phyloP scores from a whole-genome alignment of 108 stramenopile species.

The Cyclotella baltica region DNA sequence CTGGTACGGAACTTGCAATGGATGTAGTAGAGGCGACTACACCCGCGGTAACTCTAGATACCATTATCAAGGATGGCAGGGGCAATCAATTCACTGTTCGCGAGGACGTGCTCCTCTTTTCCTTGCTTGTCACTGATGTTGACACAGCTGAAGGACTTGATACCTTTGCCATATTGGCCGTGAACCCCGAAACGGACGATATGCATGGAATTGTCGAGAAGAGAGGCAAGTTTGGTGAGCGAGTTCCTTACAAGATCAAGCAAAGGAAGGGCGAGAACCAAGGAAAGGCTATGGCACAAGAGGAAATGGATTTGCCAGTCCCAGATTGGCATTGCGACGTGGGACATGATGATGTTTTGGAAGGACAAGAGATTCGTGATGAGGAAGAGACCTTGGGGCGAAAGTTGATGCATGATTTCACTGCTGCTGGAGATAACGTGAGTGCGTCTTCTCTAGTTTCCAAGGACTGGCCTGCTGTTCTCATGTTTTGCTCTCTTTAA shows the following conservation, averaged over 20 bases:
- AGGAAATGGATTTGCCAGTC: background rate
- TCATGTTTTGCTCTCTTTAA: background rate
- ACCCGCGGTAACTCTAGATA: background rate
- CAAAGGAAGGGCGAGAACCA: constrained; percentile 2
- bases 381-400: background rate
- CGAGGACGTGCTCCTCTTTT: background rate
- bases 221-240: background rate
- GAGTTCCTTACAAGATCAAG: constrained; percentile 3
- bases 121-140: constrained; percentile 2
- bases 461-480: too few species aligned
- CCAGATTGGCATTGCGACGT: constrained; percentile 15
- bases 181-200: constrained; percentile 6
- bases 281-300: constrained; percentile 16
- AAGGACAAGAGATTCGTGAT: background rate
- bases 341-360: background rate
- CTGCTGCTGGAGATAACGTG: background rate
- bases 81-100: constrained; percentile 1
- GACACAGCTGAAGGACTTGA: background rate
- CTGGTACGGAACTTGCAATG: constrained; percentile 2
- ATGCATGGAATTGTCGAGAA: constrained; percentile 13
- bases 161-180: background rate
- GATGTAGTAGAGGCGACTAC: constrained; percentile 8
- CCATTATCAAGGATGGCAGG: background rate
- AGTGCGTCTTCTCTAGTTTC: too few species aligned
- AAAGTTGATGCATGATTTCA: constrained; percentile 1